Base-by-base conservation (phyloP, 2,329 filamentous ascomycete species). In the Aspergillus udagawae region DNA sequence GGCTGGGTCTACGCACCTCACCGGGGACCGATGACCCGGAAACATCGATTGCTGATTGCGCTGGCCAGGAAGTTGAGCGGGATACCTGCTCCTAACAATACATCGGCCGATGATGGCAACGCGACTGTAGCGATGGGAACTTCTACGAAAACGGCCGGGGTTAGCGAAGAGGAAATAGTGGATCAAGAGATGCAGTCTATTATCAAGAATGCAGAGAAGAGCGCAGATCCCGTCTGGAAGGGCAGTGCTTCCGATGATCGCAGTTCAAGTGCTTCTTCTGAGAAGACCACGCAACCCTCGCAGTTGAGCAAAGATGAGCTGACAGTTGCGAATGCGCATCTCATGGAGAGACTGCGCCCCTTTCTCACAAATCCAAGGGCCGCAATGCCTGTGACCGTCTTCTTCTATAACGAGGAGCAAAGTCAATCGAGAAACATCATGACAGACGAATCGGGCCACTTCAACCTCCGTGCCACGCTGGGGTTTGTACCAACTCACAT, bases 1-100 rank as follows among this genome's bases (percentile, higher is more conserved):
- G 94, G 94, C 14, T 99, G 95, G 94, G 84, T 97, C 52, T 99
- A 96, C 73, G 86, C 86, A 42, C 93, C 93, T 20, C 90, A 93
- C 67, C 83, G 82, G 63, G 92, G 91, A 0, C 92, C 91, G 3
- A 86, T 97, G 83, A 93, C 85, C 27, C 84, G 92, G 64, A 91
- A 91, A 67, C 95, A 97, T 67, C 84, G 94, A 41, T 80, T 97
- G 59, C 80, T 97, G 66, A 86, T 99, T 54, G 91, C 92, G 0
- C 80, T 97, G 25, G 93, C 93, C 14, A 83, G 92, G 53, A 89
- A 94, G 67, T 78, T 99, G 45, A 96, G 92, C 65, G 94, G 94
- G 0, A 86, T 99, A 38, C 88, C 92, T 29, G 84, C 87, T 3
- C 88, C 90, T 0, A 80, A 73, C 54, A 64, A 74, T 42, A 58